Evolutionary conservation across 1,284 basidiomycete species (phyloP), one percentile per base, ranked within the genome.

Genomic region (Jaminaea rosea): DNA sequence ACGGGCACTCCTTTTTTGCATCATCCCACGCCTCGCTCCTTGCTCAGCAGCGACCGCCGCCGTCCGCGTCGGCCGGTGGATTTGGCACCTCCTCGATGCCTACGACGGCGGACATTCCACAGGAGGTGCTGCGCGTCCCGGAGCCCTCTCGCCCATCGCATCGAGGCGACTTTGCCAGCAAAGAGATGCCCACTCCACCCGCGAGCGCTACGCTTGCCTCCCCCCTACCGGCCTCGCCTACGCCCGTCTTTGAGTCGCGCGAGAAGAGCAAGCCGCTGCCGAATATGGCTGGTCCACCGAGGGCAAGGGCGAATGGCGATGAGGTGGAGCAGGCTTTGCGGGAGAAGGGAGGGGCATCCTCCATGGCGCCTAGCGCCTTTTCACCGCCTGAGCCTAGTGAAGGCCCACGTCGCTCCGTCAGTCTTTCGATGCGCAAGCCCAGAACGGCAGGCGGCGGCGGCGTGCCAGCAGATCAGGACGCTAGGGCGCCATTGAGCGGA

Each of bases 1-100:
- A 91, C 75, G 93, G 93, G 0, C 84, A 86, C 1, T 90, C 89
- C 1, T 85, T 88, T 62, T 98, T 98, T 75, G 93, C 93, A 1
- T 88, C 83, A 49, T 96, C 91, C 1, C 88, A 91, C 65, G 76
- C 91, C 19, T 80, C 79, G 3, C 60, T 78, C 29, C 45, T 49
- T 46, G 58, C 24, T 11, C 11, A 11, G 19, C 39, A 42, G 39
- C n/a, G n/a, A n/a, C n/a, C n/a, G n/a, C n/a, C n/a, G n/a, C 6
- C 5, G 29, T 9, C n/a, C 17, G 29, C 9, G 15, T 31, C 29
- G 8, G 39, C 19, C 11, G 19, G 24, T n/a, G 19, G 19, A 13
- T 23, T 21, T n/a, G 29, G 29, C 8, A 31, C 29, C 15, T 49
- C 53, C 0, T 61, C 69, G 13, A 67, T 72, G 67, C 69, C 69